phyloP scores from a whole-genome alignment of 2,329 filamentous ascomycete species.

The Escovopsis sp. region DNA sequence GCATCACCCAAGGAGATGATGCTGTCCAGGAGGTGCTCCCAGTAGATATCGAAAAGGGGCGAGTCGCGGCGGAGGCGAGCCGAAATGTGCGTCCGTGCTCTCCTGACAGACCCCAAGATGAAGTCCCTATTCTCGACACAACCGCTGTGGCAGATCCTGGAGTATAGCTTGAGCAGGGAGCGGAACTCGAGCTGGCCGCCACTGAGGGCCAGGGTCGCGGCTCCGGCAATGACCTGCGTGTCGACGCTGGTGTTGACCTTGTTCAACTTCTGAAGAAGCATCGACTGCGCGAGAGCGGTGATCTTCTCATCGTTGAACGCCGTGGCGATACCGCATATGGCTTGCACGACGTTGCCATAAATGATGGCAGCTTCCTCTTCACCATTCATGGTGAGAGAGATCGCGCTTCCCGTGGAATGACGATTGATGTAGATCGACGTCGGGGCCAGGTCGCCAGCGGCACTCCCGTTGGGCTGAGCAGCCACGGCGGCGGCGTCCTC shows the following conservation, averaged over 20 bases:
- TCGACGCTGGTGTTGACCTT: conserved; percentile 72
- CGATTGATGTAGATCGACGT: conserved; percentile 36
- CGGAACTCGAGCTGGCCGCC: conserved; percentile 74
- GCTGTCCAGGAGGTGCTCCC: conserved; percentile 68
- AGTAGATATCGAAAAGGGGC: conserved; percentile 67
- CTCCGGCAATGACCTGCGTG: conserved; percentile 70
- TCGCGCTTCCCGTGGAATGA: conserved; percentile 56
- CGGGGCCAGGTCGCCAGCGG: conserved; percentile 22
- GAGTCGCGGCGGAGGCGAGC: conserved; percentile 52
- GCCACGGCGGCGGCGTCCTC: conserved; percentile 40
- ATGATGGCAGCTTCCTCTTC: conserved; percentile 68
- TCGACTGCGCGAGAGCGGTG: conserved; percentile 80
- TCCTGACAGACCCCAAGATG: conserved; percentile 61
- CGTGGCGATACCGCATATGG: conserved; percentile 79
- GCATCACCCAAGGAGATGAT: conserved; percentile 85
- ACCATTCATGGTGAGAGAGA: conserved; percentile 60
- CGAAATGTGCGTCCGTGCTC: conserved; percentile 68
- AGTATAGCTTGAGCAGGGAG: conserved; percentile 71
- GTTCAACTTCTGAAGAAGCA: conserved; percentile 89
- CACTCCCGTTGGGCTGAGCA: conserved; percentile 30
- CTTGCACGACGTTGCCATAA: conserved; percentile 83
- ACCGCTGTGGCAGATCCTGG: conserved; percentile 58
- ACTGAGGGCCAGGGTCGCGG: conserved; percentile 61
- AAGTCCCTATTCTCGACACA: conserved; percentile 52
- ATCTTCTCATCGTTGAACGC: conserved; percentile 81